A percentile compares a stretch with the other conserved stretches of the same genome.
Evolutionary conservation across 345 rosid species (phyloP).

Genomic region (Linum tenue): DNA sequence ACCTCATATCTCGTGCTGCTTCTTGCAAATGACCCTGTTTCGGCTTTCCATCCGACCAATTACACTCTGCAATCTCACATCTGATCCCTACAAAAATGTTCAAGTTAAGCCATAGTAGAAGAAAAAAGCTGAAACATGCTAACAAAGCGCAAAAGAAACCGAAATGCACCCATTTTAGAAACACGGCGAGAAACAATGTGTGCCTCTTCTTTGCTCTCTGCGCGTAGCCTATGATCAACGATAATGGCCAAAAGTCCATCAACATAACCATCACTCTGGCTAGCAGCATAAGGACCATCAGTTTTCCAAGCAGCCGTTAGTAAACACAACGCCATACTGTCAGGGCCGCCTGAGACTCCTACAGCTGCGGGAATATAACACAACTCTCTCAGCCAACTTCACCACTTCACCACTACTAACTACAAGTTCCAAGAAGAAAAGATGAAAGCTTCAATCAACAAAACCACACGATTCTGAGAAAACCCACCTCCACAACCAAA

Average conservation of each 20-base stretch:
- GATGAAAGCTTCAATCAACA: background rate
- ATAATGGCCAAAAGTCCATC: constrained; percentile 78
- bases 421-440: background rate
- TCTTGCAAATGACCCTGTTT: constrained; percentile 81
- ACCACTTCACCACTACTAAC: background rate
- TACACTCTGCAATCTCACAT: constrained; percentile 68
- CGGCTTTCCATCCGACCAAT: constrained; percentile 72
- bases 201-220: constrained; percentile 75
- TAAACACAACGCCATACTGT: constrained; percentile 82
- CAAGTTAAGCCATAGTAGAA: constrained; percentile 20
- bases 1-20: constrained; percentile 56
- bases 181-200: constrained; percentile 44
- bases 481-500: background rate
- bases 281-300: constrained; percentile 25
- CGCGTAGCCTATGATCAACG: constrained; percentile 80
- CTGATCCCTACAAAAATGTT: constrained; percentile 59
- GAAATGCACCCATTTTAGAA: constrained; percentile 58
- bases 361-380: constrained; percentile 35
- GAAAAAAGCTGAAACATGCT: background rate
- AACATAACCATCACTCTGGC: constrained; percentile 32
- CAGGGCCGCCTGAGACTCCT: constrained; percentile 96
- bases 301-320: constrained; percentile 79
- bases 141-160: background rate
- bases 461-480: background rate
- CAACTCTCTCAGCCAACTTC: constrained; percentile 4